A percentile compares a stretch with the other conserved stretches of the same genome.
These are phyloP conservation scores for Tulasnella sp. DNA, from an alignment of 768 basidiomycete species.

Conservation along the genomic window DNA sequence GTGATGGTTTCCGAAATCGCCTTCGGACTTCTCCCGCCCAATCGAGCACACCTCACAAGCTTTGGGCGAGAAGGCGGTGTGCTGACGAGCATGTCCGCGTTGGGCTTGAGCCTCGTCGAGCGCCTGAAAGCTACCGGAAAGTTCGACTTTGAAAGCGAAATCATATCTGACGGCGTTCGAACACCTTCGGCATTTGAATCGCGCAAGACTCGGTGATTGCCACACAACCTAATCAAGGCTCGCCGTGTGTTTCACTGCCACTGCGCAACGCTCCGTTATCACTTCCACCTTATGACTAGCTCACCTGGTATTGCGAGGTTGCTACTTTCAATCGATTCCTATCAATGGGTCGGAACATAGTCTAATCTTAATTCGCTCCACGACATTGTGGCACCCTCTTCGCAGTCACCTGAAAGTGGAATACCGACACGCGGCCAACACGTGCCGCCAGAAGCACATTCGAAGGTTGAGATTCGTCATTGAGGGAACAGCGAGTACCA, in stretches of 20 bases:
- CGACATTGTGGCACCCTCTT: too few relatives aligned
- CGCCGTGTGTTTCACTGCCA: not conserved
- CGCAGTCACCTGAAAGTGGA: too few relatives aligned
- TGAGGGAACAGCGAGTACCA: too few relatives aligned
- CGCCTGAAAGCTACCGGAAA: slow-evolving; percentile 47
- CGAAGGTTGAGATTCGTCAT: too few relatives aligned
- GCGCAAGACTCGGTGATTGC: not conserved
- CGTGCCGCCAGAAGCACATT: too few relatives aligned
- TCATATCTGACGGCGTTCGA: not conserved
- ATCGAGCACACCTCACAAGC: slow-evolving; percentile 40
- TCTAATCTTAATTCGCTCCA: too few relatives aligned
- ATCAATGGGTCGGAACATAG: too few relatives aligned
- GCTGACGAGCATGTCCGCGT: slow-evolving; percentile 69
- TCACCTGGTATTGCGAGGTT: too few relatives aligned
- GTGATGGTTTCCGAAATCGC: slow-evolving; percentile 74
- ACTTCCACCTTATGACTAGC: too few relatives aligned
- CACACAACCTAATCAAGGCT: not conserved
- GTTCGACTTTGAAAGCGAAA: slow-evolving; percentile 44
- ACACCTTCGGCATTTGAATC: too few relatives aligned
- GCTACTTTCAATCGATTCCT: too few relatives aligned
- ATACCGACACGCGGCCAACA: too few relatives aligned
- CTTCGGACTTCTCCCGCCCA: slow-evolving; percentile 49
- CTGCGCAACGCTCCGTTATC: not conserved
- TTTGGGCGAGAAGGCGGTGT: slow-evolving; percentile 58
- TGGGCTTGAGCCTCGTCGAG: slow-evolving; percentile 63